phyloP scores from a whole-genome alignment of 208 protist genomes.

The Herpetomonas samuelpessoai region DNA sequence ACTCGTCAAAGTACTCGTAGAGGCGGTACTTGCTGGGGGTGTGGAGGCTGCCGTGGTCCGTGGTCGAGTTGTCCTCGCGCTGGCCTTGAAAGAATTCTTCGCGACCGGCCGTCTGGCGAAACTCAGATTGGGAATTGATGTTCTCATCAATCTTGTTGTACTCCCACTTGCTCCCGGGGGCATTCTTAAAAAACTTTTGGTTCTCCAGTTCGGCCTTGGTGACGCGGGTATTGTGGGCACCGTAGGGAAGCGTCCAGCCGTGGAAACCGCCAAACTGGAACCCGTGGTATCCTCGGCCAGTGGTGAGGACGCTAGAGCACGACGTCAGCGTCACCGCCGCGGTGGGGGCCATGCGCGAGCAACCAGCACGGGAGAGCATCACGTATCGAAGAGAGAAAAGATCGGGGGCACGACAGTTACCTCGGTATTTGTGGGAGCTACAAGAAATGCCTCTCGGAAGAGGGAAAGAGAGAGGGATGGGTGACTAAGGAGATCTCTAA shows the following conservation, averaged over 20 bases:
- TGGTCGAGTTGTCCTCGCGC: constrained; percentile 78
- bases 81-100: constrained; percentile 70
- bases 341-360: background rate
- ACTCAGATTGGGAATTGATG: constrained; percentile 84
- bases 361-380: constrained; percentile 1
- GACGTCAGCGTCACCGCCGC: constrained; percentile 3
- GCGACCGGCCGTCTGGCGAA: constrained; percentile 58
- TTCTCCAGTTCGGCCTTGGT: constrained; percentile 77
- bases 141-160: constrained; percentile 89
- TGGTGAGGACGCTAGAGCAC: constrained; percentile 6
- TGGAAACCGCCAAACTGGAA: constrained; percentile 79
- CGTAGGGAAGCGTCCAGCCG: constrained; percentile 78
- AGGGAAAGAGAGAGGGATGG: no score
- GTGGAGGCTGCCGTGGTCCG: constrained; percentile 62
- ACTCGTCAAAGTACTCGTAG: constrained; percentile 91
- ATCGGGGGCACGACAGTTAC: no score
- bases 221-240: constrained; percentile 35
- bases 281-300: constrained; percentile 45
- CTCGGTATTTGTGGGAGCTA: no score
- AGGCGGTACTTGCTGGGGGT: constrained; percentile 79
- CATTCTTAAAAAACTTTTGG: constrained; percentile 62
- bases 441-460: no score
- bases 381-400: no score
- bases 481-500: no score
- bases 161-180: constrained; percentile 73